Evolutionary conservation across 805 yeast species (phyloP), one percentile per base, ranked within the genome.

Genomic region (Metschnikowia similis): DNA sequence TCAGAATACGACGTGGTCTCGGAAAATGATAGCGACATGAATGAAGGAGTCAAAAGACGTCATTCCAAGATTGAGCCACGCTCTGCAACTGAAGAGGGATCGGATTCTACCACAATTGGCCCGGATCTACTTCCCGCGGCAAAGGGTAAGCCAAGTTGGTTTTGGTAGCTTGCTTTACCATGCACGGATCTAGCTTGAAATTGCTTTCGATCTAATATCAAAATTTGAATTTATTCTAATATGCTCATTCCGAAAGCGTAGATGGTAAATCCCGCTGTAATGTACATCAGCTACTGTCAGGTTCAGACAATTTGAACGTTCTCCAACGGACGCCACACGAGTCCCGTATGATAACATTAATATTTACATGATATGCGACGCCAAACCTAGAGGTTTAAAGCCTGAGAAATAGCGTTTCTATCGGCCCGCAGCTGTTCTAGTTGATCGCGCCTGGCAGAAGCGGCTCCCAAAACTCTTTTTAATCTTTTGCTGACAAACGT

Each of bases 1-100:
- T 35, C 39, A 6, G 83, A 74, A 34, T 79, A 71, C 62, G 82
- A 77, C 49, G 62, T 80, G 28, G 77, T 80, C 8, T 43, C 46
- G 6, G 35, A 34, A n/a, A 32, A 32, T 32, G 45, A 41, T 31
- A 26, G 37, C 10, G 37, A 41, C 17, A 32, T 34, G 6, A 21
- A 32, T 10, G 45, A 41, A 17, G 21, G 30, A 4, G 26, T 41
- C 28, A 31, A 35, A 34, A 41, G 16, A 16, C 45, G 45, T 26
- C 32, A 41, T 13, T 6, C 14, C 10, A 31, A 32, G 37, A 21
- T 9, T 13, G 28, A 6, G 11, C n/a, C 27, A 7, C n/a, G 9
- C 21, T 26, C 26, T n/a, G 21, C 30, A 11, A 14, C 13, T 13
- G 14, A 31, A 6, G 17, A 21, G 9, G 42, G 34, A n/a, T 28